Evolutionary conservation across 257 asterid species (phyloP), one percentile per base, ranked within the genome.

Genomic region (Fraxinus anomala): DNA sequence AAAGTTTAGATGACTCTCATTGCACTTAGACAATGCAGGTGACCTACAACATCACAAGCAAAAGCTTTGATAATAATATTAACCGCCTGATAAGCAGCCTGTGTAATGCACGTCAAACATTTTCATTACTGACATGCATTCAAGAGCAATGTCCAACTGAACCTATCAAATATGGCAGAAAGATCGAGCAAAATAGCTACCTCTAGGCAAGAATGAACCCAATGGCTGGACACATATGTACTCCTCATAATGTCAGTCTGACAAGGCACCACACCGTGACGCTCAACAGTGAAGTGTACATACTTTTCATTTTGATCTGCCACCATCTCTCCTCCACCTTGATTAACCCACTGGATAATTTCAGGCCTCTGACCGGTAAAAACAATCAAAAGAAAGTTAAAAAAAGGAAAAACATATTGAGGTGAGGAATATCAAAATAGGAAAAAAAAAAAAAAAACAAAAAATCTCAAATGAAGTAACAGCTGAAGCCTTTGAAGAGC

Each of bases 191-290:
- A 69, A 36, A 23, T 44, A 75, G 56, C 54, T 92, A 96, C 99
- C 98, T 92, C 84, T 67, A 92, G 82, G 83, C 95, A 96, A 87
- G 96, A 92, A 80, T 75, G 89, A 77, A 96, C 85, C 99, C 98
- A 96, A 78, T 96, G 99, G 73, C 96, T 82, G 86, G 99, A 85
- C 54, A 93, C 93, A 76, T 85, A 86, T 74, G 86, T 85, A 81
- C 85, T 79, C 81, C 85, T 79, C 81, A 78, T 81, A 73, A 70
- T 76, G 73, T 73, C 77, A 39, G 82, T 84, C 72, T 34, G 82
- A 72, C 86, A 66, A 73, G 82, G 79, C 40, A 63, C 59, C 9
- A 82, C 88, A 83, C 99, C 99, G 75, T 96, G 99, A 36, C 93
- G 85, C 85, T 92, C 97, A 65, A 96, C 89, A 77, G 70, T 88